phyloP scores from a whole-genome alignment of 2,329 filamentous ascomycete species.

The Salinomyces thailandicus region DNA sequence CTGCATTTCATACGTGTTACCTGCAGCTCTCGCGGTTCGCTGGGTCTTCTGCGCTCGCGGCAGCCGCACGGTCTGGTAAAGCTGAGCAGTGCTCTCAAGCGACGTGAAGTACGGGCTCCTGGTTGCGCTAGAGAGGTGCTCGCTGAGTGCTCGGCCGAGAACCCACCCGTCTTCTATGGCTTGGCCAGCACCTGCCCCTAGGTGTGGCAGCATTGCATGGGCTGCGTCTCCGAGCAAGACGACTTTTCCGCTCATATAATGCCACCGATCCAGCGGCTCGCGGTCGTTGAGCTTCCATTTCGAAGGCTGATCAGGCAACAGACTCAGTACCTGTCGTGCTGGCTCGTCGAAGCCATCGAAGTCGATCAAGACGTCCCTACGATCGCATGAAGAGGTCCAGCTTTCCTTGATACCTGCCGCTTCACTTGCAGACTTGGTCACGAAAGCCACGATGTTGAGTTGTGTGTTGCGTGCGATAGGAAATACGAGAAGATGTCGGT shows the following conservation, averaged over 20 bases:
- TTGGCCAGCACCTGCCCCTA: constrained; percentile 30
- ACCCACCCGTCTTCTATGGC: constrained; percentile 38
- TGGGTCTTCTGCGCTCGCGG: constrained; percentile 28
- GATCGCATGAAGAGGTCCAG: constrained; percentile 25
- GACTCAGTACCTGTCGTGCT: constrained; percentile 18
- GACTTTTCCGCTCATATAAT: constrained; percentile 33
- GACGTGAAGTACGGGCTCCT: constrained; percentile 7
- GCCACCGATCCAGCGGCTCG: constrained; percentile 26
- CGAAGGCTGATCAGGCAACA: constrained; percentile 15
- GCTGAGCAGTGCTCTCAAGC: constrained; percentile 17
- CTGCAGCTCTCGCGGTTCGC: constrained; percentile 23
- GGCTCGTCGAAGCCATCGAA: constrained; percentile 15
- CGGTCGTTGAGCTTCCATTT: constrained; percentile 20
- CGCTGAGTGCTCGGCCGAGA: constrained; percentile 27
- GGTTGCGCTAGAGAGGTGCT: constrained; percentile 13
- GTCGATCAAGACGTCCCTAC: constrained; percentile 16
- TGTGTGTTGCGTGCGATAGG: constrained; percentile 27
- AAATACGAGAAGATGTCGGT: constrained; percentile 30
- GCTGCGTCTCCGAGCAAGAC: constrained; percentile 51
- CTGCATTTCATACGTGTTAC: constrained; percentile 28
- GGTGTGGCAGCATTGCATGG: constrained; percentile 48
- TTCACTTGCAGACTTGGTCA: constrained; percentile 24
- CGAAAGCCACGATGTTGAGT: constrained; percentile 31
- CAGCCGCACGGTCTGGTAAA: constrained; percentile 28
- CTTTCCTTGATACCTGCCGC: constrained; percentile 26